phyloP scores from a whole-genome alignment of 345 rosid genomes.

The Dipteronia dyeriana region DNA sequence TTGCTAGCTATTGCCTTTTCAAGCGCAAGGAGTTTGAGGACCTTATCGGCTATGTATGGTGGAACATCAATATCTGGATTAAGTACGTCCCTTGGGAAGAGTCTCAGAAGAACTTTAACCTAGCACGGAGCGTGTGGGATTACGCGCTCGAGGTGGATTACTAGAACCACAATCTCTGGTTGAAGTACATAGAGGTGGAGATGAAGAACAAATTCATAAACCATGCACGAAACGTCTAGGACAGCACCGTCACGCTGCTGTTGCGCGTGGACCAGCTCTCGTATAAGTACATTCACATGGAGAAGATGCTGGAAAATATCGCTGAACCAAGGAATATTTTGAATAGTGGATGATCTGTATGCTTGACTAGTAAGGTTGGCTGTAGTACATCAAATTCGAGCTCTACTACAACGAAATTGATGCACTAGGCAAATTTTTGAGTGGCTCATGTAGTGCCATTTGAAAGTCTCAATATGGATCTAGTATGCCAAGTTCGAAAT shows the following conservation, averaged over 20 bases:
- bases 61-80: conserved; percentile 72
- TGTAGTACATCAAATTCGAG: conserved; percentile 74
- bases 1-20: conserved; percentile 67
- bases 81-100: conserved; percentile 94
- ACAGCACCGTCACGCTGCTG: too few relatives aligned
- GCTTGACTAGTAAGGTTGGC: conserved; percentile 88
- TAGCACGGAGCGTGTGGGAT: conserved; percentile 89
- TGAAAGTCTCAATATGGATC: conserved; percentile 66
- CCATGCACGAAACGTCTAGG: too few relatives aligned
- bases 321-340: too few relatives aligned
- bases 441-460: conserved; percentile 71
- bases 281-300: too few relatives aligned
- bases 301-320: too few relatives aligned
- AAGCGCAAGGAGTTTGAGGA: conserved; percentile 82
- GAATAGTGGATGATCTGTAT: conserved; percentile 90
- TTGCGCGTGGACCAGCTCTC: too few relatives aligned
- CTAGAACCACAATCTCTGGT: conserved; percentile 80
- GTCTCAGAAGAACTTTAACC: conserved; percentile 80
- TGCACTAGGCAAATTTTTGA: conserved; percentile 67
- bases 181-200: conserved; percentile 84
- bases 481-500: conserved; percentile 80
- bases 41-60: conserved; percentile 64
- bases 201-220: too few relatives aligned
- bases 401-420: conserved; percentile 71
- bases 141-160: conserved; percentile 78